phyloP scores from a whole-genome alignment of 208 protist species.

The Phytomonas sp. region DNA sequence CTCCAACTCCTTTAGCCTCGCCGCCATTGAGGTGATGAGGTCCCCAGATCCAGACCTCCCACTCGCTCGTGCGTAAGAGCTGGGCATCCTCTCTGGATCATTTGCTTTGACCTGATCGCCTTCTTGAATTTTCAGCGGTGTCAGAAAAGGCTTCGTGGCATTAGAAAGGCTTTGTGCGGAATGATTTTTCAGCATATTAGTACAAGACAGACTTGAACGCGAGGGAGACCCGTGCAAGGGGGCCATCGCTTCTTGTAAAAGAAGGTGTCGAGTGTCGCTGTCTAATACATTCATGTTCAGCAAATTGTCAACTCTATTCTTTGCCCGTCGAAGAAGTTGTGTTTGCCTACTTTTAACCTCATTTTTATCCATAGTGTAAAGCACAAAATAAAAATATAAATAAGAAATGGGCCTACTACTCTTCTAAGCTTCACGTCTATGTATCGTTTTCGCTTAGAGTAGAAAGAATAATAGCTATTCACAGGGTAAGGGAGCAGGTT shows the following conservation, averaged over 20 bases:
- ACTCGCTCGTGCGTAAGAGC: constrained; percentile 10
- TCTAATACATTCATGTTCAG: constrained; percentile 74
- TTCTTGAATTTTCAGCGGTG: background rate
- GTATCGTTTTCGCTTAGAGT: background rate
- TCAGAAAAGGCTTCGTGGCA: background rate
- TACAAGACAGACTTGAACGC: background rate
- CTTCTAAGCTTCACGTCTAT: background rate
- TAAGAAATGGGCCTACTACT: background rate
- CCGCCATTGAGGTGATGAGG: constrained; percentile 60
- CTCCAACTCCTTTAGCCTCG: constrained; percentile 62
- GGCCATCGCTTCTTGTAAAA: constrained; percentile 52
- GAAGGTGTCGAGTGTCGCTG: constrained; percentile 60
- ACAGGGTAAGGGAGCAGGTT: background rate
- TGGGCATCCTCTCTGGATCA: constrained; percentile 18
- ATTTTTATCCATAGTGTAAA: background rate
- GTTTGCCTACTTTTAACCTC: background rate
- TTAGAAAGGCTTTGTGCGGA: background rate
- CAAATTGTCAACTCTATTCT: constrained; percentile 18
- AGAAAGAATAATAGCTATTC: background rate
- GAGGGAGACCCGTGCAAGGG: constrained; percentile 14
- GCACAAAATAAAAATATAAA: background rate
- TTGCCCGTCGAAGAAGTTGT: constrained; percentile 18
- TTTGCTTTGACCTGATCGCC: background rate
- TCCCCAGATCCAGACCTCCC: constrained; percentile 29
- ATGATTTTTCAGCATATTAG: background rate